These are phyloP conservation scores for Carpinus viminea DNA, from an alignment of 306 rosid species.

Conservation along the genomic window DNA sequence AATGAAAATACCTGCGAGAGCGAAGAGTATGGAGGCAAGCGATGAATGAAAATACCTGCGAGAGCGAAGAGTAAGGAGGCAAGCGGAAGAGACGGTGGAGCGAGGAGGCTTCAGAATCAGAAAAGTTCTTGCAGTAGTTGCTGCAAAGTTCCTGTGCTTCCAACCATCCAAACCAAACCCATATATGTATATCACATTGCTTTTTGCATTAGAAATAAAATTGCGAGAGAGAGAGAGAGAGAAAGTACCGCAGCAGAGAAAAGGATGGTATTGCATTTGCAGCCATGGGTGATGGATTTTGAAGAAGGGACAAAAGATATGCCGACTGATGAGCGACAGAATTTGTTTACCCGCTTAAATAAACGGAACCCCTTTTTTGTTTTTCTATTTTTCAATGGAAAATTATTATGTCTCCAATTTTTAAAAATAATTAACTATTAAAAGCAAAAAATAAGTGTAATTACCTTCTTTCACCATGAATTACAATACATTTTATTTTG, in stretches of 20 bases:
- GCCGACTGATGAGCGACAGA: neutral
- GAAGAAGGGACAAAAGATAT: neutral
- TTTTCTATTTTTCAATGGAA: neutral
- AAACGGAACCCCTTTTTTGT: neutral
- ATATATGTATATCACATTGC: slow-evolving; percentile 6
- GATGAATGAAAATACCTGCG: too few species aligned
- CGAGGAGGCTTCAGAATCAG: slow-evolving; percentile 36
- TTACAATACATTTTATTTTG: too few species aligned
- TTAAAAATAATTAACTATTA: too few species aligned
- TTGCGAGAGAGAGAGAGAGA: neutral
- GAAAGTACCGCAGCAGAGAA: slow-evolving; percentile 47
- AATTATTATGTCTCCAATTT: too few species aligned
- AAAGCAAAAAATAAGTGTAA: too few species aligned
- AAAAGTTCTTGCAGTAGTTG: slow-evolving; percentile 51
- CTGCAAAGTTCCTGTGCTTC: slow-evolving; percentile 46
- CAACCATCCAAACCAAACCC: slow-evolving; percentile 15
- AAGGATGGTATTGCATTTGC: slow-evolving; percentile 50
- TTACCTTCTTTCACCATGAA: too few species aligned
- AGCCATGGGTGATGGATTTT: slow-evolving; percentile 52
- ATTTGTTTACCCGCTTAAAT: neutral
- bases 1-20: slow-evolving; percentile 45
- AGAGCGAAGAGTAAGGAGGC: slow-evolving; percentile 28
- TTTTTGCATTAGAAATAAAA: neutral
- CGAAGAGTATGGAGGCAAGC: slow-evolving; percentile 24
- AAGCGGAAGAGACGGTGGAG: slow-evolving; percentile 35